Evolutionary conservation across 768 basidiomycete species (phyloP), one percentile per base, ranked within the genome.

Genomic region (Russula abietina): DNA sequence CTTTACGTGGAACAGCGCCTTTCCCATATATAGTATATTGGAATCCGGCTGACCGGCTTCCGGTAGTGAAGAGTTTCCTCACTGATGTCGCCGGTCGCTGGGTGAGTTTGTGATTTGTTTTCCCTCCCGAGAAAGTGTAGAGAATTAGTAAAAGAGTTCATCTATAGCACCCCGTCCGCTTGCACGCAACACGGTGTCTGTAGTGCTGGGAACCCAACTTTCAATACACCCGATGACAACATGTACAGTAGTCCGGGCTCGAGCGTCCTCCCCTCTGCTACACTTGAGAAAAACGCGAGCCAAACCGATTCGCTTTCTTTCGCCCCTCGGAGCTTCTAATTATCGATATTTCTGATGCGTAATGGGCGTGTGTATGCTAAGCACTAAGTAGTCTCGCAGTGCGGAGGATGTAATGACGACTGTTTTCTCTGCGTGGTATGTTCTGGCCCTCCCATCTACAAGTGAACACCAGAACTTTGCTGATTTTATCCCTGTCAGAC

Each of bases 211-310:
- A 50, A 22, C 33, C 72, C 14, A 72, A 71, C 14, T 61, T 65
- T n/a, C 69, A 33, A 11, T 33, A 33, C 11, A 33, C 33, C 33
- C 33, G n/a, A 33, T 33, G 33, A 33, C 33, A 33, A 33, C 33
- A 4, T 4, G 36, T n/a, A n/a, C n/a, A n/a, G n/a, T 36, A 36
- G 12, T 36, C 36, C 12, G 36, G 11, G 36, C 36, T 12, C 1
- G 12, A 36, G 65, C 68, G 65, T 69, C 55, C 50, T 73, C 17
- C 72, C 71, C 60, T 73, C 26, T 70, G 70, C 12, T 36, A 69
- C 69, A 72, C 60, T 59, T 72, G n/a, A 61, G 36, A 16, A 43
- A 16, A 64, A 19, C 16, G 39, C 7, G 28, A 30, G 28, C 9
- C 54, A 22, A n/a, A 50, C 36, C 19, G 1, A 7, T 0, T 12